A percentile compares a stretch with the other conserved stretches of the same genome.
phyloP scores from a whole-genome alignment of 495 filamentous ascomycete species.

The Melanomma pulvis-pyrius region DNA sequence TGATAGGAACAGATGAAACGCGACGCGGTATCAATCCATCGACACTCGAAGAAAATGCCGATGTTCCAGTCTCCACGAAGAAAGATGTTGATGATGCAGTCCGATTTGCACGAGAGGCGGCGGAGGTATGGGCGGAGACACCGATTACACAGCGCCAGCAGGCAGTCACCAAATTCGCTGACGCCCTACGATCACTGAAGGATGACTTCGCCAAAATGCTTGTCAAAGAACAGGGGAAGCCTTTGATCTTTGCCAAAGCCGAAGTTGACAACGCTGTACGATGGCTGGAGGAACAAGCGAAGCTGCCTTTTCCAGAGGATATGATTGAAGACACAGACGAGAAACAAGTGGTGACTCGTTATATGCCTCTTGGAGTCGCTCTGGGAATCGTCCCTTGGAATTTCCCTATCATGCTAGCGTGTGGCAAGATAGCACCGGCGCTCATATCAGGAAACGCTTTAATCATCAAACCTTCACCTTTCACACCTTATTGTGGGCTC shows the following conservation, averaged over 20 bases:
- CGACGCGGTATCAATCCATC: neutral
- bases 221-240: neutral
- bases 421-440: slow-evolving; percentile 56
- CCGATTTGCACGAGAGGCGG: too few relatives aligned
- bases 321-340: neutral
- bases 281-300: neutral
- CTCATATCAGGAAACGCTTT: slow-evolving; percentile 59
- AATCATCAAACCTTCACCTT: slow-evolving; percentile 62
- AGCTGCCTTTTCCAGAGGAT: neutral
- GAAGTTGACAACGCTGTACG: too few relatives aligned
- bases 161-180: too few relatives aligned
- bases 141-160: too few relatives aligned
- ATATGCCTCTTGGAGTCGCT: slow-evolving; percentile 57
- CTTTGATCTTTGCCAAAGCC: neutral
- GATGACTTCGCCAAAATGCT: neutral
- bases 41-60: neutral
- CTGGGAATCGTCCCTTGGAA: slow-evolving; percentile 61
- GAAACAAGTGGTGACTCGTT: neutral
- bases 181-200: too few relatives aligned
- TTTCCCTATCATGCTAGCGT: slow-evolving; percentile 55
- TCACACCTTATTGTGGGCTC: slow-evolving; percentile 64
- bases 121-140: too few relatives aligned
- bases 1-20: neutral
- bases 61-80: neutral
- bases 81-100: neutral